These are phyloP conservation scores for Pachyrhizus erosus DNA, from an alignment of 306 rosid species.

Conservation along the genomic window DNA sequence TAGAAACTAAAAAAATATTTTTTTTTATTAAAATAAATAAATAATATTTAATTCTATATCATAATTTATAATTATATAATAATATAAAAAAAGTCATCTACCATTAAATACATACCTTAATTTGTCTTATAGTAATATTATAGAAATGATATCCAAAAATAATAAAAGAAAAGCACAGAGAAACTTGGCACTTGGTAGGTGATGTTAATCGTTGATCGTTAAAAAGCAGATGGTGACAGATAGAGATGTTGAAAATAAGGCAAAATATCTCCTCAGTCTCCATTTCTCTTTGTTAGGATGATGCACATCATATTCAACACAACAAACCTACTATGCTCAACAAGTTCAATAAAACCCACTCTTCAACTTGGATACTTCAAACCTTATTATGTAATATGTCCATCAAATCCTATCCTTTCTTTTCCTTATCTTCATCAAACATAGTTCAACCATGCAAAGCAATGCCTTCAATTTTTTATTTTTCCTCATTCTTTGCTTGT, in stretches of 20 bases:
- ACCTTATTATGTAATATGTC: neutral
- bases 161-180: no score
- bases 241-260: neutral
- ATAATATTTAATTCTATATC: no score
- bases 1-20: no score
- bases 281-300: conserved; percentile 17
- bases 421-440: neutral
- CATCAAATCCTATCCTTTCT: neutral
- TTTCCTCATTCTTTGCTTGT: neutral
- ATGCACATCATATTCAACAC: neutral
- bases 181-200: neutral
- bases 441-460: neutral
- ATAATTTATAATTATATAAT: no score
- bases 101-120: no score
- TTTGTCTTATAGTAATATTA: no score
- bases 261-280: neutral
- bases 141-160: no score
- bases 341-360: neutral
- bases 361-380: conserved; percentile 13
- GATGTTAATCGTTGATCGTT: neutral
- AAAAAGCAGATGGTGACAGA: neutral
- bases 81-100: no score
- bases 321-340: conserved; percentile 17
- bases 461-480: neutral
- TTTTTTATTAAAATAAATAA: no score